Conservation (phyloP, 2,329 filamentous ascomycete genomes). For the Trichoderma endophyticum region DNA sequence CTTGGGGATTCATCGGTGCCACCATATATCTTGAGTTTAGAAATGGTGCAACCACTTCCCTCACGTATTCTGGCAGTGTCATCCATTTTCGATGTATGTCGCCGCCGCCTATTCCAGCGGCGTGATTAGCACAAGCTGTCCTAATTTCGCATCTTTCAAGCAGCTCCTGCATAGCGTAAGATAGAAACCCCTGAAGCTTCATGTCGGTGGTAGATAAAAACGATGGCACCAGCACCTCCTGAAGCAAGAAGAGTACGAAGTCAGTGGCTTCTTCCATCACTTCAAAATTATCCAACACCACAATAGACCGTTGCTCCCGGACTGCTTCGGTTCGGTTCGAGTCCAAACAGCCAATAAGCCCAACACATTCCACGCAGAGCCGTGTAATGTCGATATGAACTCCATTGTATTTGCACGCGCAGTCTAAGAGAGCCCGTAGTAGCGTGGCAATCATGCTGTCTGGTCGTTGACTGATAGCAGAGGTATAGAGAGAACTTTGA, state of each 20-base stretch:
- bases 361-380: conserved; percentile 77
- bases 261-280: conserved; percentile 73
- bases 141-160: conserved; percentile 74
- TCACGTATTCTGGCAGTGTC: conserved; percentile 69
- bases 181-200: conserved; percentile 82
- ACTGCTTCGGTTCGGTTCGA: conserved; percentile 82
- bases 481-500: conserved; percentile 75
- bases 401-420: conserved; percentile 74
- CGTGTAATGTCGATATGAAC: conserved; percentile 64
- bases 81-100: conserved; percentile 72
- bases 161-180: conserved; percentile 91
- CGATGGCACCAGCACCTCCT: conserved; percentile 83
- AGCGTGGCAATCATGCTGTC: conserved; percentile 69
- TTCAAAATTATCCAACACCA: conserved; percentile 84
- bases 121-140: conserved; percentile 46
- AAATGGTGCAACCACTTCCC: conserved; percentile 84
- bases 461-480: conserved; percentile 78
- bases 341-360: conserved; percentile 86
- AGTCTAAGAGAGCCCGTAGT: conserved; percentile 78
- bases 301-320: conserved; percentile 75
- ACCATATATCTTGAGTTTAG: conserved; percentile 79
- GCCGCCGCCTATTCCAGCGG: conserved; percentile 47
- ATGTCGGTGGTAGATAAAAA: conserved; percentile 90
- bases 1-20: conserved; percentile 55
- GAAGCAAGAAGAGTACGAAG: conserved; percentile 81